Conservation (phyloP, 257 asterid species). For the Vinca minor region DNA sequence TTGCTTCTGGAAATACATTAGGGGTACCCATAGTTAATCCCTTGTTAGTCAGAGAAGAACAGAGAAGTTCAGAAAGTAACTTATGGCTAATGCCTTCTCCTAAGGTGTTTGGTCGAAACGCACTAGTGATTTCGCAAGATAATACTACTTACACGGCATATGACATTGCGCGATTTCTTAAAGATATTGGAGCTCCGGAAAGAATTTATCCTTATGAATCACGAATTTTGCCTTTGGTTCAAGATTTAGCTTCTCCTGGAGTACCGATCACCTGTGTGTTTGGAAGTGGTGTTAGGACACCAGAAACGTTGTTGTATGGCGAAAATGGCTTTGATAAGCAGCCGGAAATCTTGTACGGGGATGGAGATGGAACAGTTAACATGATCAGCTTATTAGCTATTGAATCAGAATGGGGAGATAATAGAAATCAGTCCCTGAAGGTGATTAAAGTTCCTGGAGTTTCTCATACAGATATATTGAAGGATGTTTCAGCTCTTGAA, state of each 20-base stretch:
- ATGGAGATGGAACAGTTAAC: conserved; percentile 88
- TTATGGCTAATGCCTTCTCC: conserved; percentile 79
- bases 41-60: conserved; percentile 52
- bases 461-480: conserved; percentile 48
- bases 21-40: conserved; percentile 76
- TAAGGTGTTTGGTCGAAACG: conserved; percentile 25
- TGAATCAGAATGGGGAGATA: conserved; percentile 35
- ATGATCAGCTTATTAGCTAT: conserved; percentile 60
- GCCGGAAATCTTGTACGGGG: conserved; percentile 61
- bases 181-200: conserved; percentile 52
- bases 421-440: conserved; percentile 31
- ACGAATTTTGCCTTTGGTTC: conserved; percentile 54
- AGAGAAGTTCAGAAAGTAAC: conserved; percentile 61
- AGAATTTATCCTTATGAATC: conserved; percentile 48
- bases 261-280: conserved; percentile 56
- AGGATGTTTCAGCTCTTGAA: conserved; percentile 38
- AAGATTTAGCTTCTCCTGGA: conserved; percentile 22
- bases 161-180: conserved; percentile 41
- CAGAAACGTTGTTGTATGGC: conserved; percentile 46
- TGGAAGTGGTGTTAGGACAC: conserved; percentile 55
- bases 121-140: conserved; percentile 34
- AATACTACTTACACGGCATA: conserved; percentile 31
- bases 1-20: conserved; percentile 59
- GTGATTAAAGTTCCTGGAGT: conserved; percentile 49
- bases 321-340: conserved; percentile 45